Conservation (phyloP, 2,329 filamentous ascomycete species). For the Aschersonia sp. region DNA sequence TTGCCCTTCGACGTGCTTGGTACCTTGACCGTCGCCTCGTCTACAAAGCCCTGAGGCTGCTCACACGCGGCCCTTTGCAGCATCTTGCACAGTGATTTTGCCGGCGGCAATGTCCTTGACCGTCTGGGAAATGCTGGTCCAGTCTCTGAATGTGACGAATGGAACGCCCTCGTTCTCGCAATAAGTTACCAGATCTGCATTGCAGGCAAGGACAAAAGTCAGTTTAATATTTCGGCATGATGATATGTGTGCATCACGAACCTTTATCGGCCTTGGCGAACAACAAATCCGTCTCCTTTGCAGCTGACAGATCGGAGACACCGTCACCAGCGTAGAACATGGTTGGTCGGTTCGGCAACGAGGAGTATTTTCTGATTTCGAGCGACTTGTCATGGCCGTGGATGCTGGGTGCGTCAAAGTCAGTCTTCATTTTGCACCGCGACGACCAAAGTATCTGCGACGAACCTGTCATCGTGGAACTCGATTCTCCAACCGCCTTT, state of each 20-base stretch:
- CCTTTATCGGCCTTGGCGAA: conserved; percentile 87
- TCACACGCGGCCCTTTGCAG: conserved; percentile 37
- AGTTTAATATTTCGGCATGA: not conserved
- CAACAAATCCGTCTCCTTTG: conserved; percentile 79
- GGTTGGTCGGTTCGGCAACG: conserved; percentile 59
- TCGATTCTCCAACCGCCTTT: conserved; percentile 76
- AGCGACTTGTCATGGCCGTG: conserved; percentile 97
- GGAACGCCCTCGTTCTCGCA: conserved; percentile 74
- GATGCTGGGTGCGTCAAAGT: conserved; percentile 29
- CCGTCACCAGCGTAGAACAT: conserved; percentile 95
- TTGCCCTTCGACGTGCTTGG: no score
- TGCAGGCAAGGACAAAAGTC: conserved; percentile 2
- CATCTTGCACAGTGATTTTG: conserved; percentile 53
- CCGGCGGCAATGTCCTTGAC: conserved; percentile 67
- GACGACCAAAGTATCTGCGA: not conserved
- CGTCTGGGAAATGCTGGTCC: conserved; percentile 61
- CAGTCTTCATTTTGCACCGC: not conserved
- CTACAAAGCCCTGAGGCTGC: not conserved
- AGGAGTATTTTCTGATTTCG: conserved; percentile 76
- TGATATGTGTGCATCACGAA: conserved; percentile 21
- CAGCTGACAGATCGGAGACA: conserved; percentile 82
- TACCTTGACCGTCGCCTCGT: not conserved
- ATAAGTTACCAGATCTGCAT: conserved; percentile 66
- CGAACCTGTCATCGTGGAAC: conserved; percentile 70
- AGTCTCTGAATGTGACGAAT: conserved; percentile 78